Percentiles rank a stretch among this genome's conserved stretches.
Evolutionary conservation across 305 asterid genomes (phyloP).

Genomic region (Fraxinus angustifolia): DNA sequence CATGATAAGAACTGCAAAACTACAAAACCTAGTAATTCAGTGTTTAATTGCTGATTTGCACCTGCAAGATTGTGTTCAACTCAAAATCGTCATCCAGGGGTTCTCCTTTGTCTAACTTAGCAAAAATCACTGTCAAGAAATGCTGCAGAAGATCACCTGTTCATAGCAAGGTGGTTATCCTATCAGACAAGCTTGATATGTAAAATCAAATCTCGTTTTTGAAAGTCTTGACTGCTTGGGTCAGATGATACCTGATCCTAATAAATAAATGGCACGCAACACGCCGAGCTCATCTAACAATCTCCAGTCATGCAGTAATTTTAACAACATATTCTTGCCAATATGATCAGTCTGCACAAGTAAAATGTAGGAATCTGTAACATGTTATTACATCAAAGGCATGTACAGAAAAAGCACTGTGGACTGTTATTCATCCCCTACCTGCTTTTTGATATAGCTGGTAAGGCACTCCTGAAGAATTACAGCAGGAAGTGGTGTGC

Average conservation of each 20-base stretch:
- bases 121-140: constrained; percentile 74
- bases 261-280: constrained; percentile 83
- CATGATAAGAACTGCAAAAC: neutral
- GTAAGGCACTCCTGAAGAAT: constrained; percentile 86
- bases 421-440: constrained; percentile 25
- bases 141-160: constrained; percentile 96
- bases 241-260: constrained; percentile 74
- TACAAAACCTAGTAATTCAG: constrained; percentile 16
- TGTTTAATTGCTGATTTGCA: constrained; percentile 29
- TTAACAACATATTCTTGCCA: constrained; percentile 79
- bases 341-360: constrained; percentile 76
- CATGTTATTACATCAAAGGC: neutral
- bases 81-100: constrained; percentile 92
- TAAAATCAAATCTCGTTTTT: neutral
- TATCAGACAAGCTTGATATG: constrained; percentile 8
- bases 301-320: constrained; percentile 77
- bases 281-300: constrained; percentile 86
- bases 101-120: constrained; percentile 89
- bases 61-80: constrained; percentile 91
- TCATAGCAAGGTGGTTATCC: constrained; percentile 26
- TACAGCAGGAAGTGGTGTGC: constrained; percentile 69
- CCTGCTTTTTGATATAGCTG: constrained; percentile 78
- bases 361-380: constrained; percentile 15
- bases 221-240: neutral
- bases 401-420: constrained; percentile 6